A percentile compares a stretch with the other conserved stretches of the same genome.
Conservation (phyloP, 1,284 basidiomycete genomes). For the Abortiporus biennis region DNA sequence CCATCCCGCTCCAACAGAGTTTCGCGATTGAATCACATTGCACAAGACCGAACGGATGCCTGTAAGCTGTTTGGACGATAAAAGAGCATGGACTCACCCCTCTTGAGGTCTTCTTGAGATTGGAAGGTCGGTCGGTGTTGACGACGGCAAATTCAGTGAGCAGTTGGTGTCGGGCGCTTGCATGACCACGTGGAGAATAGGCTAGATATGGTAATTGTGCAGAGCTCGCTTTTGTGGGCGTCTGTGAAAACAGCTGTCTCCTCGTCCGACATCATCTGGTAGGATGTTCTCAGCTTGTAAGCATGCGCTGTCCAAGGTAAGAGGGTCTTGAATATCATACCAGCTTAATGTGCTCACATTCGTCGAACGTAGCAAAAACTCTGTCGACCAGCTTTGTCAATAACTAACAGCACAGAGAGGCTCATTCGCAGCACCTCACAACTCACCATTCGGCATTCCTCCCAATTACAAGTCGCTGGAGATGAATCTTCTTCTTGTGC, state of each 20-base stretch:
- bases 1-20: slow-evolving; percentile 27
- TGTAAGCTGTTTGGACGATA: slow-evolving; percentile 8
- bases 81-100: slow-evolving; percentile 31
- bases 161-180: slow-evolving; percentile 2
- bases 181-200: slow-evolving; percentile 2
- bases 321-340: too few relatives aligned
- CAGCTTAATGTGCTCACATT: too few relatives aligned
- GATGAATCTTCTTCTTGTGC: too few relatives aligned
- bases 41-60: neutral
- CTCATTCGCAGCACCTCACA: too few relatives aligned
- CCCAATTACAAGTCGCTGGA: too few relatives aligned
- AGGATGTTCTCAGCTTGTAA: slow-evolving; percentile 23
- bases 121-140: slow-evolving; percentile 24
- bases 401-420: too few relatives aligned
- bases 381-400: too few relatives aligned
- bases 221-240: slow-evolving; percentile 2
- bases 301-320: slow-evolving; percentile 20
- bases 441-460: too few relatives aligned
- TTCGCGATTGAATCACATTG: slow-evolving; percentile 7
- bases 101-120: slow-evolving; percentile 28
- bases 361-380: too few relatives aligned
- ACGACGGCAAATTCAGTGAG: too few relatives aligned
- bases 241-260: slow-evolving; percentile 7
- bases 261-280: slow-evolving; percentile 9
- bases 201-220: slow-evolving; percentile 1